Base-by-base conservation (phyloP, 352 stramenopile species). In the Blastocystis sp. region DNA sequence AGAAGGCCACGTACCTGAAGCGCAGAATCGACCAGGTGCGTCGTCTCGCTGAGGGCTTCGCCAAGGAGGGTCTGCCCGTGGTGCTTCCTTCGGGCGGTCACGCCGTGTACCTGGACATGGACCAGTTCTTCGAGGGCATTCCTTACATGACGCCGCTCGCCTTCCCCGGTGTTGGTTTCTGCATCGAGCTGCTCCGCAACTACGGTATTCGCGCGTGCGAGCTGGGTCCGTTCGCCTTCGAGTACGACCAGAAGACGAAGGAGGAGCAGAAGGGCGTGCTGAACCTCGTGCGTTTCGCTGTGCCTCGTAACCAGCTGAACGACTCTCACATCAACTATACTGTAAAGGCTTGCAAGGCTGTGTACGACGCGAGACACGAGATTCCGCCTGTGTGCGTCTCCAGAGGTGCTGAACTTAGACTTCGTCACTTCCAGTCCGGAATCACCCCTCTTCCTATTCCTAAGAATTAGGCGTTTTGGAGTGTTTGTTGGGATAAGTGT, bases 291-390 rank as follows among this genome's bases (percentile, higher is more conserved):
- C 79, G 79, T 79, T 89, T 89, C 33, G 79, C 79, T 21, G 79
- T 89, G 26, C 79, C 79, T 77, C 79, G 79, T 60, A 89, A 89
- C 67, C 79, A 89, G 67, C 67, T 89, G 59, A 89, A 89, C 55
- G 79, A 89, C 31, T 80, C 63, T 12, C 79, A 89, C 50, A 89
- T 89, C 59, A 89, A 89, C 51, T 89, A 89, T 29, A 89, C 79
- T 19, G 61, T 79, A 6, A 89, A 89, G 67, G 79, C 79, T 55
- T 80, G 55, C 41, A 89, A 89, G 67, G 79, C 79, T 45, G 67
- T 89, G 3, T 80, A 80, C 35, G 79, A 89, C n/a, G 63, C 63
- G 6, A 79, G 79, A 79, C 26, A 89, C 21, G 67, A 89, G 45
- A 80, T 89, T 67, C 59, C 62, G n/a, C 67, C 79, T 19, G 79